These are phyloP conservation scores for Globisporangium spinosum DNA, from an alignment of 352 stramenopile species.

Conservation along the genomic window DNA sequence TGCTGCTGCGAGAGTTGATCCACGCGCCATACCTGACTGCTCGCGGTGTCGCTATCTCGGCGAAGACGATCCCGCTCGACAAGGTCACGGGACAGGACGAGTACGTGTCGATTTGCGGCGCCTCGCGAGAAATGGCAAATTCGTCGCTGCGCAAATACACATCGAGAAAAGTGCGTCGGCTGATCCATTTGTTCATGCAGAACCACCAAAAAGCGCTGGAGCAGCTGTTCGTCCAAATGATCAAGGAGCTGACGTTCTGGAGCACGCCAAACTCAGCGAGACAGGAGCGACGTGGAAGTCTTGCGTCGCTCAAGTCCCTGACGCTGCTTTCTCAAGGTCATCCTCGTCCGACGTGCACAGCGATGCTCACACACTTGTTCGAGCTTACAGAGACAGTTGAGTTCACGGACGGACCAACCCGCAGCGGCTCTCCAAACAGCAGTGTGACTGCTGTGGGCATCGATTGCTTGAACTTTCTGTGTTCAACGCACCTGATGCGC, in stretches of 20 bases:
- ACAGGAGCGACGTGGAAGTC: constrained; percentile 39
- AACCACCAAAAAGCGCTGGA: constrained; percentile 65
- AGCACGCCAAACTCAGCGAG: constrained; percentile 40
- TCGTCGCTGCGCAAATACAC: constrained; percentile 84
- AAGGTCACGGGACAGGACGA: constrained; percentile 84
- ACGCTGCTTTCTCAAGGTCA: constrained; percentile 64
- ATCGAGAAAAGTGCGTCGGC: constrained; percentile 75
- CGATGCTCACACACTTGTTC: constrained; percentile 80
- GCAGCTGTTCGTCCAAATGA: constrained; percentile 77
- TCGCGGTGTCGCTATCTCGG: constrained; percentile 80
- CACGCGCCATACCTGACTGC: constrained; percentile 81
- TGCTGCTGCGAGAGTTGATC: constrained; percentile 77
- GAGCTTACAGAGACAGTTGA: constrained; percentile 84
- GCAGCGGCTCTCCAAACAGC: constrained; percentile 24
- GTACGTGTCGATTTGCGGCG: constrained; percentile 84
- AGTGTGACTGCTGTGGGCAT: constrained; percentile 64
- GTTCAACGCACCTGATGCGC: constrained; percentile 79
- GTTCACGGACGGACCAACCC: constrained; percentile 52
- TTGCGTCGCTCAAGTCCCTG: constrained; percentile 61
- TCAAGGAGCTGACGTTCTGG: constrained; percentile 83
- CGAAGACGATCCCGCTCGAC: constrained; percentile 81
- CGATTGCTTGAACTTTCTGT: constrained; percentile 85
- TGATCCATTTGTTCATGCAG: constrained; percentile 84
- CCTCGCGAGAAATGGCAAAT: constrained; percentile 79
- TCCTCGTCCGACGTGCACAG: constrained; percentile 66